These are phyloP conservation scores for Saururus chinensis DNA, from an alignment of 164 flowering plant genomes.

Conservation along the genomic window DNA sequence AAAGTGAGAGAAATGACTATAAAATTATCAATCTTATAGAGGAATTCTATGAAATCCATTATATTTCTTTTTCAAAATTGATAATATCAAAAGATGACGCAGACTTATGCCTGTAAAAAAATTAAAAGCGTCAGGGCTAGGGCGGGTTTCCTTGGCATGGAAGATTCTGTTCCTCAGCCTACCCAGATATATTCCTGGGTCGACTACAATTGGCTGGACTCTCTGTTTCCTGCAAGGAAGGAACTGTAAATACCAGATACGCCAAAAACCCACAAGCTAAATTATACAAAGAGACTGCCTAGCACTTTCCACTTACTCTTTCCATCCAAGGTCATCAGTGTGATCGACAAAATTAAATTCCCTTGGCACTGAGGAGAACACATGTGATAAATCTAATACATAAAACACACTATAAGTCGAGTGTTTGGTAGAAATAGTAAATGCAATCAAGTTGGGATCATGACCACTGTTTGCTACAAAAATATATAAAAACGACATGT, in stretches of 20 bases:
- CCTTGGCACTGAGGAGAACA: conserved; percentile 65
- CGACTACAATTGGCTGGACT: conserved; percentile 65
- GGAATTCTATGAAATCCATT: neutral
- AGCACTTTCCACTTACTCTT: conserved; percentile 65
- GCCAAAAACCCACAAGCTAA: too few species aligned
- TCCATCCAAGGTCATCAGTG: conserved; percentile 94
- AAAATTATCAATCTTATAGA: too few species aligned
- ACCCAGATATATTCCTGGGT: conserved; percentile 69
- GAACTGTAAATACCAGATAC: neutral
- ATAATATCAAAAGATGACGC: neutral
- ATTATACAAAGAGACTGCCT: neutral
- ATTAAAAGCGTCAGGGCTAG: conserved; percentile 77
- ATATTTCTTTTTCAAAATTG: too few species aligned
- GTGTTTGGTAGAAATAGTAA: too few species aligned
- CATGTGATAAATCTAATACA: conserved; percentile 76
- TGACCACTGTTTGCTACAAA: too few species aligned
- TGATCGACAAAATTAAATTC: conserved; percentile 92
- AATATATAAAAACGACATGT: too few species aligned
- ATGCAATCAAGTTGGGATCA: too few species aligned
- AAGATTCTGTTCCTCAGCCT: conserved; percentile 64
- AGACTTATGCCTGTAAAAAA: conserved; percentile 67
- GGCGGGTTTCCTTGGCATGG: conserved; percentile 74
- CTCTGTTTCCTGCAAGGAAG: conserved; percentile 42
- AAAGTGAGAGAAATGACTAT: neutral
- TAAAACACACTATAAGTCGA: neutral